Conservation (phyloP, 139 green algal genomes). For the Tetraselmis chui region DNA sequence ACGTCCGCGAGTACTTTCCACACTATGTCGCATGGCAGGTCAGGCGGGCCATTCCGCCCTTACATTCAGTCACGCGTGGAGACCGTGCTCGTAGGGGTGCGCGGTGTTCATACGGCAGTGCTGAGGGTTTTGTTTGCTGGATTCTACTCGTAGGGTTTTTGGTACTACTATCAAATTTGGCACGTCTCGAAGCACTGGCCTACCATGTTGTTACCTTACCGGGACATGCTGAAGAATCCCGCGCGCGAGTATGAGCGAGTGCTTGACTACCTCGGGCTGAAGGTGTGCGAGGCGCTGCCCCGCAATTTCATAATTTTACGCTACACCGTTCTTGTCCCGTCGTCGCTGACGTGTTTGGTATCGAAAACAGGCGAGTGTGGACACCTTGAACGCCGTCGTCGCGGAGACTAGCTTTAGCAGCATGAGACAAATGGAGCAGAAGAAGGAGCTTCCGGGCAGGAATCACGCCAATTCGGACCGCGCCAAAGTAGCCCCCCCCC, state of each 20-base stretch:
- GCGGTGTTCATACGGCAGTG: no score
- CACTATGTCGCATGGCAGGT: neutral
- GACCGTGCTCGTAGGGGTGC: no score
- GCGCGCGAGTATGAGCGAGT: neutral
- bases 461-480: neutral
- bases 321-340: no score
- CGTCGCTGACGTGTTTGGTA: no score
- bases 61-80: no score
- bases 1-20: neutral
- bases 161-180: neutral
- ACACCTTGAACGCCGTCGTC: neutral
- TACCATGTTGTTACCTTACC: neutral
- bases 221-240: neutral
- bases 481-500: neutral
- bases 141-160: neutral
- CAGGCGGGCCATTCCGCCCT: no score
- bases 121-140: no score
- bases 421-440: neutral
- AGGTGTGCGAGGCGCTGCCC: no score
- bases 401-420: neutral
- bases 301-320: no score
- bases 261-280: neutral
- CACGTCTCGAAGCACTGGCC: neutral
- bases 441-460: neutral
- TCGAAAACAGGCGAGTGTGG: neutral